These are phyloP conservation scores for Tricholoma saponaceum DNA, from an alignment of 768 basidiomycete genomes.

Conservation along the genomic window DNA sequence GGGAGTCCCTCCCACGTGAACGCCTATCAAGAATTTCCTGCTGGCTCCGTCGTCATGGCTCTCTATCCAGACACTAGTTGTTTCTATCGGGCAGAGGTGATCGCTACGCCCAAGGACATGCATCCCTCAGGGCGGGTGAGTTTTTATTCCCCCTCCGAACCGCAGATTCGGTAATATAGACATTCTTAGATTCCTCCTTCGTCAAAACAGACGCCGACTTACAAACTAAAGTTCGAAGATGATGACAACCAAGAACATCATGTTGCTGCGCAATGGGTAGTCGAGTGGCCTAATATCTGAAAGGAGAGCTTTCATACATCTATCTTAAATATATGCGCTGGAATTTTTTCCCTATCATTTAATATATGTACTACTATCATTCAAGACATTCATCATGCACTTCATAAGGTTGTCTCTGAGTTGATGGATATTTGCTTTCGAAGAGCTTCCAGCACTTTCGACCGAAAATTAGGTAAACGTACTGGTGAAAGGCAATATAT, in stretches of 20 bases:
- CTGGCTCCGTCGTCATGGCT: constrained; percentile 75
- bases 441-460: background rate
- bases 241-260: constrained; percentile 81
- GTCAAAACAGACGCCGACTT: constrained; percentile 50
- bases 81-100: constrained; percentile 85
- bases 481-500: background rate
- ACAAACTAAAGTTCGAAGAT: constrained; percentile 85
- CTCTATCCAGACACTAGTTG: constrained; percentile 91
- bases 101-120: constrained; percentile 55
- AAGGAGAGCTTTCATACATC: background rate
- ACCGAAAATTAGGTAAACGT: background rate
- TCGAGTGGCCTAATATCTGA: constrained; percentile 64
- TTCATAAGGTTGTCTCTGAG: no score
- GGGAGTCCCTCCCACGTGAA: constrained; percentile 61
- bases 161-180: background rate
- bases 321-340: background rate
- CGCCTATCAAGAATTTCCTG: constrained; percentile 67
- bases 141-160: background rate
- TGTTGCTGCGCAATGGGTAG: constrained; percentile 76
- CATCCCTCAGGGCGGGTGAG: constrained; percentile 29
- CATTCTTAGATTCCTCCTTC: constrained; percentile 28
- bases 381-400: no score
- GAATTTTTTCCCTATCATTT: background rate
- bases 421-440: background rate
- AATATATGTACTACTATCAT: background rate